A percentile compares a stretch with the other conserved stretches of the same genome.
phyloP scores from a whole-genome alignment of 192 early-diverging fungal species.

The Allomyces javanicus region DNA sequence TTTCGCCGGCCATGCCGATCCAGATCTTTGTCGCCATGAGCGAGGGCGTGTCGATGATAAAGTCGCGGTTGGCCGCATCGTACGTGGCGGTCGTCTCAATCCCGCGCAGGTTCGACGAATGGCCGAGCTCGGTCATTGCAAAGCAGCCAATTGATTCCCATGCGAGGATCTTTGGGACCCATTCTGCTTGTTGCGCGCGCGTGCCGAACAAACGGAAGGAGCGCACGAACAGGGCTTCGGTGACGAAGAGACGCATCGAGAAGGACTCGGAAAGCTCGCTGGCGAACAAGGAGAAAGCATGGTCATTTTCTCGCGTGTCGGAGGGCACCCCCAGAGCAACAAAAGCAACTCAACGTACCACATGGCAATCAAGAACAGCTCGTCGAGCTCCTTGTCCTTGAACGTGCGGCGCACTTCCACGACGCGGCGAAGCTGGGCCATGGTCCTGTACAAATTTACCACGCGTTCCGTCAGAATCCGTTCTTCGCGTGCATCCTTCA shows the following conservation, averaged over 20 bases:
- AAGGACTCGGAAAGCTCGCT: conserved; percentile 34
- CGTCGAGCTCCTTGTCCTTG: conserved; percentile 16
- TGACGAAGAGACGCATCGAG: conserved; percentile 39
- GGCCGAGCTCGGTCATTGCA: conserved; percentile 41
- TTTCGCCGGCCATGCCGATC: conserved; percentile 43
- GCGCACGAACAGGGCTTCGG: conserved; percentile 33
- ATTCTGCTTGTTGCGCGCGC: conserved; percentile 29
- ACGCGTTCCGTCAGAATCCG: no score
- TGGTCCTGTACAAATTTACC: conserved; percentile 11
- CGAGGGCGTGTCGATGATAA: conserved; percentile 37
- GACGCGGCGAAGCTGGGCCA: conserved; percentile 27
- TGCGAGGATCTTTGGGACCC: conserved; percentile 27
- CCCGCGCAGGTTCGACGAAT: conserved; percentile 36
- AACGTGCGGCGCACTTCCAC: conserved; percentile 14
- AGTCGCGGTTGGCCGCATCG: conserved; percentile 30
- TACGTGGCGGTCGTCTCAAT: conserved; percentile 46
- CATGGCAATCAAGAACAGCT: conserved; percentile 20
- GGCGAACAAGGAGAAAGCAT: background rate
- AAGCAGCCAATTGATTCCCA: conserved; percentile 40
- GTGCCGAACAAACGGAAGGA: conserved; percentile 33
- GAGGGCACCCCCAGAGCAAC: no score
- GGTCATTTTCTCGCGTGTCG: background rate
- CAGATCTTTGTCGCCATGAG: conserved; percentile 38
- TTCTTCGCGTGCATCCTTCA: background rate
- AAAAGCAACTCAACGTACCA: background rate